Evolutionary conservation across 1,139 yeast species (phyloP).

Genomic region (Blastobotrys persicus): DNA sequence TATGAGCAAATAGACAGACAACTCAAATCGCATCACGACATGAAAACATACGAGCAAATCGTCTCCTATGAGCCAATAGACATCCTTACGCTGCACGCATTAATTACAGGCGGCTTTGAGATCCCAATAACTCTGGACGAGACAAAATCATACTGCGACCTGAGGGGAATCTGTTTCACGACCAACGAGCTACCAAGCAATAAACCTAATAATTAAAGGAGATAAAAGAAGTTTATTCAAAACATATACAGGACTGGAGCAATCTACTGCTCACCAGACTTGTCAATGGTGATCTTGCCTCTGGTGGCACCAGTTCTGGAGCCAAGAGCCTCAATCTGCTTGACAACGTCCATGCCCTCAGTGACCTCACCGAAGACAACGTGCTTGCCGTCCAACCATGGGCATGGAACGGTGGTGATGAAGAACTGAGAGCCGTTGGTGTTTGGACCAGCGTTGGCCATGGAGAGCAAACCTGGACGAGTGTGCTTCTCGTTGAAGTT

Average conservation of each 20-base stretch:
- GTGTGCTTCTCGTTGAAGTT: constrained; percentile 78
- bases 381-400: constrained; percentile 94
- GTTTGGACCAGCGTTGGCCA: constrained; percentile 97
- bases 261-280: constrained; percentile 64
- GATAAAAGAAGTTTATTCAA: not conserved
- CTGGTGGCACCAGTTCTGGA: constrained; percentile 80
- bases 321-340: constrained; percentile 84
- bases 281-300: constrained; percentile 73
- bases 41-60: not conserved
- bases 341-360: constrained; percentile 81
- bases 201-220: not conserved
- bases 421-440: constrained; percentile 96
- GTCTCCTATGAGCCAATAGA: constrained; percentile 2
- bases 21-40: not conserved
- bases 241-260: not conserved
- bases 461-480: constrained; percentile 70
- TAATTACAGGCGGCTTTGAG: not conserved
- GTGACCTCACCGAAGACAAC: constrained; percentile 94
- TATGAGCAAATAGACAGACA: not conserved
- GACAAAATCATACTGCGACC: not conserved
- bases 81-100: not conserved
- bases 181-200: not conserved
- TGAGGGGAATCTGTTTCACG: not conserved
- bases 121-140: not conserved
- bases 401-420: constrained; percentile 85